Base-by-base conservation (phyloP, 352 stramenopile genomes). In the Blastocystis hominis region DNA sequence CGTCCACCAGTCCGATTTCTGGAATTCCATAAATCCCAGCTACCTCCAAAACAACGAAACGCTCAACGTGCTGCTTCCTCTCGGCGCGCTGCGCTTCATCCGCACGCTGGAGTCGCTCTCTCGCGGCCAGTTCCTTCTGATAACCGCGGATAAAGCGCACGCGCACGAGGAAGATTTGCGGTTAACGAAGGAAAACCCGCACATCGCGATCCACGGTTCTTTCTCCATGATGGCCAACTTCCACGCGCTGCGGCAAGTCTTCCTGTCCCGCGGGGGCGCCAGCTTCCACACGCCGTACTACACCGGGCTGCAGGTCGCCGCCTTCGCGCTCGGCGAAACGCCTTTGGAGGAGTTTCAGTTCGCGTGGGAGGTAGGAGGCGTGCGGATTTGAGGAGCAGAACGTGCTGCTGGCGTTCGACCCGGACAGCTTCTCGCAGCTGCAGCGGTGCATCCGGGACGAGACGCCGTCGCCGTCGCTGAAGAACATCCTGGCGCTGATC, bases 151-250 rank as follows among this genome's bases (percentile, higher is more conserved):
- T 46, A 88, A 88, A 42, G 81, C 81, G n/a, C 70, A 88, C 62
- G 36, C 81, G 7, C 81, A 88, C 62, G 81, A 88, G 36, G 75
- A 86, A 34, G 81, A 88, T 77, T n/a, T 88, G 53, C 46, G 61
- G 15, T 24, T 84, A 15, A 64, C 47, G 53, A 70, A 88, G 47
- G 68, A 70, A 24, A 75, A 69, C 34, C 81, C 81, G 34, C 81
- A 88, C 50, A n/a, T 88, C 1, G 81, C 81, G n/a, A 87, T 88
- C 62, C 81, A 88, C 64, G 81, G 81, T 17, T 87, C 61, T 10
- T 88, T 88, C 77, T 80, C 61, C 70, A 87, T 88, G 42, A 88
- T 88, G 81, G 56, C 50, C 46, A 88, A 88, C 61, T 88, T 88
- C 77, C 70, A 88, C 64, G 81, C 81, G 2, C 40, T 88, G 38